A percentile compares a stretch with the other conserved stretches of the same genome.
Evolutionary conservation across 2,329 filamentous ascomycete species (phyloP).

Genomic region (Calonectria hongkongensis): DNA sequence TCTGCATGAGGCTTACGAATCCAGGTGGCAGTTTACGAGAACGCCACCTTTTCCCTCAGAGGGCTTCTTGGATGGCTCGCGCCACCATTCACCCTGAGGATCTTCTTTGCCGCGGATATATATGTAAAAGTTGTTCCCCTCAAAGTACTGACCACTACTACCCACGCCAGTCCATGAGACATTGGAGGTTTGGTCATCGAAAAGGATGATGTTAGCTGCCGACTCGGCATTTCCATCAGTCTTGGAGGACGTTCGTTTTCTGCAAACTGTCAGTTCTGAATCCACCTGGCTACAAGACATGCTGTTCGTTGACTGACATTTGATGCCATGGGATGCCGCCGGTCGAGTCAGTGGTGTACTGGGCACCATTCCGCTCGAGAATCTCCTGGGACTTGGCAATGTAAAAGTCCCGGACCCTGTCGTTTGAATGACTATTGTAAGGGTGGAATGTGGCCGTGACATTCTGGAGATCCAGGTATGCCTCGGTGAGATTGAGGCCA

Average conservation of each 20-base stretch:
- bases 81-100: conserved; percentile 84
- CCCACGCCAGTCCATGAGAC: conserved; percentile 74
- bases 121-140: conserved; percentile 93
- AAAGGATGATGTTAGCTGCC: conserved; percentile 74
- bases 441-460: conserved; percentile 88
- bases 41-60: conserved; percentile 82
- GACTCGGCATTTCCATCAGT: neutral
- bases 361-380: conserved; percentile 75
- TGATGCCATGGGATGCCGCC: conserved; percentile 57
- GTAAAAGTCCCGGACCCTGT: conserved; percentile 85
- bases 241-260: neutral
- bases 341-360: conserved; percentile 64
- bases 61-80: conserved; percentile 62
- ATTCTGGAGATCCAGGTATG: conserved; percentile 88
- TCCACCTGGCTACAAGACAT: neutral
- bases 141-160: conserved; percentile 83
- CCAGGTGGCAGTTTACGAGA: conserved; percentile 95
- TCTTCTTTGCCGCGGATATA: conserved; percentile 91
- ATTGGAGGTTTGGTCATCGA: conserved; percentile 88
- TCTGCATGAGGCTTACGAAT: conserved; percentile 70
- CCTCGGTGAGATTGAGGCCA: conserved; percentile 88
- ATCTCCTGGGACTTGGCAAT: conserved; percentile 83
- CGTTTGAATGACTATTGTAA: conserved; percentile 90
- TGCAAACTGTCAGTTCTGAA: conserved; percentile 18
- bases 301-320: conserved; percentile 46